phyloP scores from a whole-genome alignment of 164 flowering plant species.

The Aristolochia contorta region DNA sequence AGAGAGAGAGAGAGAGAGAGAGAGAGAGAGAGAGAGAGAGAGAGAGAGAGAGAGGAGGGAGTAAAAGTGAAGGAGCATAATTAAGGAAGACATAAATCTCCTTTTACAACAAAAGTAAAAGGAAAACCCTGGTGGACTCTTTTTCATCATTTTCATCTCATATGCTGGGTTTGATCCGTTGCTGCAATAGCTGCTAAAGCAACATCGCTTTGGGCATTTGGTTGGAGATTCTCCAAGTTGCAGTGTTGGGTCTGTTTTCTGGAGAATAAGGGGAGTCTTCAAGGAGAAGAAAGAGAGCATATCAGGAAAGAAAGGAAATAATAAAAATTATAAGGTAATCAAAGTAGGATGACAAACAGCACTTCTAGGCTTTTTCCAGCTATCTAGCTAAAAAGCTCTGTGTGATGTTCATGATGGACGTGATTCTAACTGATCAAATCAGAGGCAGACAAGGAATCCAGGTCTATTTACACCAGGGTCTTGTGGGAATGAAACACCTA shows the following conservation, averaged over 20 bases:
- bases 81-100: slow-evolving; percentile 9
- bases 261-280: slow-evolving; percentile 33
- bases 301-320: slow-evolving; percentile 12
- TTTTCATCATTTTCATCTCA: slow-evolving; percentile 24
- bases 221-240: slow-evolving; percentile 41
- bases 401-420: slow-evolving; percentile 14
- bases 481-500: slow-evolving; percentile 11
- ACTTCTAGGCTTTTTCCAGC: slow-evolving; percentile 23
- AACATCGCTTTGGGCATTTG: slow-evolving; percentile 20
- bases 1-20: no score
- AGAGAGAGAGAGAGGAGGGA: not conserved
- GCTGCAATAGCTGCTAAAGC: slow-evolving; percentile 19
- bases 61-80: slow-evolving; percentile 16
- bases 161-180: slow-evolving; percentile 20
- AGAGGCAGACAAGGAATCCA: slow-evolving; percentile 10
- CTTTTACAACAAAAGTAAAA: slow-evolving; percentile 4
- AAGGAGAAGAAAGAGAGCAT: slow-evolving; percentile 23
- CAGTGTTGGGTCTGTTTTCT: slow-evolving; percentile 22
- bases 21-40: no score
- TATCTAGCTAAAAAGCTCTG: slow-evolving; percentile 5
- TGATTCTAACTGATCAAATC: slow-evolving; percentile 12
- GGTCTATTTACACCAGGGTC: slow-evolving; percentile 7
- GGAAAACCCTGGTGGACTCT: slow-evolving; percentile 12
- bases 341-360: slow-evolving; percentile 8
- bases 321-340: slow-evolving; percentile 1